Percentiles rank a stretch among this genome's conserved stretches.
phyloP scores from a whole-genome alignment of 192 early-diverging fungal species.

The Entomortierella parvispora region DNA sequence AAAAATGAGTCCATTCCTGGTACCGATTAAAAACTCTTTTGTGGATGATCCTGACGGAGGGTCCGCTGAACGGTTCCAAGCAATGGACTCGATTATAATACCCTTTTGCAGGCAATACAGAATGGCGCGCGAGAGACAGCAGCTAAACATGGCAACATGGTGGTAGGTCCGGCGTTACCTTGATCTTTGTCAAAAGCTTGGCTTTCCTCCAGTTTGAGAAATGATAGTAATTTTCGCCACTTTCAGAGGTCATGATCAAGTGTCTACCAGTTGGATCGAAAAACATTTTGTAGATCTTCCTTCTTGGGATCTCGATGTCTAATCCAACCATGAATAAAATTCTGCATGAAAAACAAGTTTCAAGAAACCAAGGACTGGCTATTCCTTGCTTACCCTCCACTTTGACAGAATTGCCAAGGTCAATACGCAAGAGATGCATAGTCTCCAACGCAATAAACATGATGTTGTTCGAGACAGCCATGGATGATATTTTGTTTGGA shows the following conservation, averaged over 20 bases:
- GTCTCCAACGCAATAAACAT: slow-evolving; percentile 84
- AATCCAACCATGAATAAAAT: no score
- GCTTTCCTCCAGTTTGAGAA: slow-evolving; percentile 87
- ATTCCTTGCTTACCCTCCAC: slow-evolving; percentile 88
- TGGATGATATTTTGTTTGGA: slow-evolving; percentile 74
- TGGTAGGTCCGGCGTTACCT: no score
- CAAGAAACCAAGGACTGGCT: no score
- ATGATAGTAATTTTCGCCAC: slow-evolving; percentile 93
- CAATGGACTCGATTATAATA: slow-evolving; percentile 85
- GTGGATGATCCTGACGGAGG: slow-evolving; percentile 69
- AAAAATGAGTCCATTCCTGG: slow-evolving; percentile 87
- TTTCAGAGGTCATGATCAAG: slow-evolving; percentile 86
- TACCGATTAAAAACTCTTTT: slow-evolving; percentile 85
- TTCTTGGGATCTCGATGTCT: slow-evolving; percentile 81
- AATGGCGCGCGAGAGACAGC: no score
- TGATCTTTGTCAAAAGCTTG: slow-evolving; percentile 80
- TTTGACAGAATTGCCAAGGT: slow-evolving; percentile 83
- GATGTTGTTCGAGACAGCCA: slow-evolving; percentile 87
- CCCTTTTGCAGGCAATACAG: no score
- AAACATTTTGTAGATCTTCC: slow-evolving; percentile 77
- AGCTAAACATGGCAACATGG: no score
- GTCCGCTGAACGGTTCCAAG: slow-evolving; percentile 80
- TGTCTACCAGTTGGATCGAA: slow-evolving; percentile 91
- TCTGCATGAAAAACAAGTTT: no score
- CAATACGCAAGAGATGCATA: slow-evolving; percentile 84